phyloP scores from a whole-genome alignment of 305 asterid genomes.

The Lippia alba region DNA sequence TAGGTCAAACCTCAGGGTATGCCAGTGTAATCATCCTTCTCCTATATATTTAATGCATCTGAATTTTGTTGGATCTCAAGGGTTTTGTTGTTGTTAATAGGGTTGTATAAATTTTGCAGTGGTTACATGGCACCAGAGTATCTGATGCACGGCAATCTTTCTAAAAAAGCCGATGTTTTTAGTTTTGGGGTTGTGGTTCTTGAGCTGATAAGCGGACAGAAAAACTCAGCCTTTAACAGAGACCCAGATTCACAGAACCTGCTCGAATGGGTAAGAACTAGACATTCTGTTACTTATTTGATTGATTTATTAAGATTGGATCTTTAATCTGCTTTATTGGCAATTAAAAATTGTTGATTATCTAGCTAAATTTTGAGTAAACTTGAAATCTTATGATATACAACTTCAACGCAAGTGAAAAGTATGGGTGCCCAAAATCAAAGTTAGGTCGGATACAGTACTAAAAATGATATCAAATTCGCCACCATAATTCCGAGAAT shows the following conservation, averaged over 20 bases:
- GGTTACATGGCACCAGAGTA: conserved; percentile 99
- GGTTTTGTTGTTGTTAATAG: neutral
- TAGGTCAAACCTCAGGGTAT: too few species aligned
- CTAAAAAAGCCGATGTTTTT: conserved; percentile 82
- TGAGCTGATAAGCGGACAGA: conserved; percentile 92
- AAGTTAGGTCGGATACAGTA: too few species aligned
- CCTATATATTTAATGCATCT: too few species aligned
- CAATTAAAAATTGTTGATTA: neutral
- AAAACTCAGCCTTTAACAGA: conserved; percentile 68
- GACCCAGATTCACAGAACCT: conserved; percentile 71
- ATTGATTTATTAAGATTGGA: neutral
- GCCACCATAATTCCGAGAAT: too few species aligned
- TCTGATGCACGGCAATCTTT: conserved; percentile 73
- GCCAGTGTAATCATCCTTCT: too few species aligned
- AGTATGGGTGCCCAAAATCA: too few species aligned
- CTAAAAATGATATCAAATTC: too few species aligned
- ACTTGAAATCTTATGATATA: too few species aligned
- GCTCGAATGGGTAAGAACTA: conserved; percentile 84
- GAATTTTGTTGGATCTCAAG: too few species aligned
- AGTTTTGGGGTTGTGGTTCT: conserved; percentile 94
- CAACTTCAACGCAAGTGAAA: too few species aligned
- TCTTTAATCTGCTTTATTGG: neutral
- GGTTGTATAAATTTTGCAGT: conserved; percentile 50
- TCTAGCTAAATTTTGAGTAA: neutral
- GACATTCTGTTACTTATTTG: conserved; percentile 9